Conservation (phyloP, 805 yeast species). For the Hagleromyces aurorensis region DNA sequence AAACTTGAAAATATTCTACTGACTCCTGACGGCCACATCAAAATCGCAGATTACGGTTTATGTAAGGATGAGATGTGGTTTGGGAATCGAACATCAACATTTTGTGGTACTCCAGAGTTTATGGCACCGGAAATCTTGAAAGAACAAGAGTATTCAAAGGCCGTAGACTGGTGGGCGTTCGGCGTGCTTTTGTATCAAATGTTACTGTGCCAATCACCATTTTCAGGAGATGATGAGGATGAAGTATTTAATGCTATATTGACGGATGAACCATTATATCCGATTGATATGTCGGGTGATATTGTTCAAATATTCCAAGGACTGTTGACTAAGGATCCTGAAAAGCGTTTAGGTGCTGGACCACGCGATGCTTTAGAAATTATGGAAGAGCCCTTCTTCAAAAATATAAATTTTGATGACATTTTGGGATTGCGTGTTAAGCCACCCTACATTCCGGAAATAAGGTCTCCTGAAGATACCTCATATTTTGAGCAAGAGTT, state of each 20-base stretch:
- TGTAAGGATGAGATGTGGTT: slow-evolving; percentile 91
- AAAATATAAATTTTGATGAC: slow-evolving; percentile 84
- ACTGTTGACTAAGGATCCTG: slow-evolving; percentile 82
- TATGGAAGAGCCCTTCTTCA: slow-evolving; percentile 92
- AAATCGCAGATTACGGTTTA: slow-evolving; percentile 93
- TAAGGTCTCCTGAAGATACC: slow-evolving; percentile 82
- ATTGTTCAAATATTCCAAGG: slow-evolving; percentile 92
- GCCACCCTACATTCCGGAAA: slow-evolving; percentile 88
- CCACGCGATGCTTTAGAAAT: slow-evolving; percentile 86
- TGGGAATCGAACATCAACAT: slow-evolving; percentile 82
- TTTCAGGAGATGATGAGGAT: slow-evolving; percentile 94
- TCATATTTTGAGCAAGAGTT: slow-evolving; percentile 91
- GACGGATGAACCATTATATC: slow-evolving; percentile 93
- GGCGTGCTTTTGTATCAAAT: slow-evolving; percentile 94
- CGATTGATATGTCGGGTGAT: slow-evolving; percentile 95
- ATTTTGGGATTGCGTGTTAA: slow-evolving; percentile 60
- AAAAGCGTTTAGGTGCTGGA: slow-evolving; percentile 75
- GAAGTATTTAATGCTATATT: slow-evolving; percentile 95
- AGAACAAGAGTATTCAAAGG: slow-evolving; percentile 86
- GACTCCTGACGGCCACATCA: slow-evolving; percentile 87
- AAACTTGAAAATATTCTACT: slow-evolving; percentile 89
- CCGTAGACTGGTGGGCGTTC: slow-evolving; percentile 99
- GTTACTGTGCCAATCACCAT: slow-evolving; percentile 94
- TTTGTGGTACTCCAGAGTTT: slow-evolving; percentile 98
- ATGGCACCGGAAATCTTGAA: slow-evolving; percentile 98